Percentiles rank a stretch among this genome's conserved stretches.
Evolutionary conservation across 176 grass and related monocot genomes (phyloP).

Genomic region (Bolboschoenus planiculmis): DNA sequence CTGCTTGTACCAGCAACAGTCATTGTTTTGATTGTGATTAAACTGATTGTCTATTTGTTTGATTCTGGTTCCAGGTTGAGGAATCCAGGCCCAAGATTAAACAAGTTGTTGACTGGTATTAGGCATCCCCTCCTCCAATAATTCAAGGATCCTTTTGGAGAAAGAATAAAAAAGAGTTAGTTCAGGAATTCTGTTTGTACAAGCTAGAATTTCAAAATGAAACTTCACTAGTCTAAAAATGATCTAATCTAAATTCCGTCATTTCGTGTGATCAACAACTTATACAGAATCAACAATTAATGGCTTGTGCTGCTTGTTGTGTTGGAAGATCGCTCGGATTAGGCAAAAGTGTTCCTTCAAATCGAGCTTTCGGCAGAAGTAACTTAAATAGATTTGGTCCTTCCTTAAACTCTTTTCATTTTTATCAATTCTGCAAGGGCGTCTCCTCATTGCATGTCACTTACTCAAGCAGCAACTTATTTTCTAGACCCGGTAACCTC

Average conservation of each 20-base stretch:
- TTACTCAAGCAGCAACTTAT: background rate
- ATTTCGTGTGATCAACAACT: background rate
- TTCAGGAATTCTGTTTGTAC: too few relatives aligned
- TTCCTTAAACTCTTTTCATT: constrained; percentile 21
- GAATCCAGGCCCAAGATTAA: too few relatives aligned
- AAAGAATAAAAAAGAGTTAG: too few relatives aligned
- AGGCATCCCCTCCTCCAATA: too few relatives aligned
- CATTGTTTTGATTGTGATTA: too few relatives aligned
- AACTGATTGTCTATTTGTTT: too few relatives aligned
- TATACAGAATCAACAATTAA: constrained; percentile 16
- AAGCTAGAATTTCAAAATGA: background rate
- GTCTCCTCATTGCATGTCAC: background rate
- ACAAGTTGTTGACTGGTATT: too few relatives aligned
- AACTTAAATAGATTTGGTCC: background rate
- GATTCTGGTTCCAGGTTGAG: too few relatives aligned
- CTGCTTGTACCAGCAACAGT: too few relatives aligned
- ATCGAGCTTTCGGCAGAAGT: background rate
- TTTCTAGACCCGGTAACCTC: background rate
- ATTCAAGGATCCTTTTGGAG: too few relatives aligned
- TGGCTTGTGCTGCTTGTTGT: constrained; percentile 43
- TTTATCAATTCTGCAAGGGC: constrained; percentile 18
- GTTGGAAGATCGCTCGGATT: constrained; percentile 26
- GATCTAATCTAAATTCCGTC: too few relatives aligned
- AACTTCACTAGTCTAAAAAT: background rate
- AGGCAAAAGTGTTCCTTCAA: background rate